phyloP scores from a whole-genome alignment of 129 eudicot species.

The Solidago caesia region DNA sequence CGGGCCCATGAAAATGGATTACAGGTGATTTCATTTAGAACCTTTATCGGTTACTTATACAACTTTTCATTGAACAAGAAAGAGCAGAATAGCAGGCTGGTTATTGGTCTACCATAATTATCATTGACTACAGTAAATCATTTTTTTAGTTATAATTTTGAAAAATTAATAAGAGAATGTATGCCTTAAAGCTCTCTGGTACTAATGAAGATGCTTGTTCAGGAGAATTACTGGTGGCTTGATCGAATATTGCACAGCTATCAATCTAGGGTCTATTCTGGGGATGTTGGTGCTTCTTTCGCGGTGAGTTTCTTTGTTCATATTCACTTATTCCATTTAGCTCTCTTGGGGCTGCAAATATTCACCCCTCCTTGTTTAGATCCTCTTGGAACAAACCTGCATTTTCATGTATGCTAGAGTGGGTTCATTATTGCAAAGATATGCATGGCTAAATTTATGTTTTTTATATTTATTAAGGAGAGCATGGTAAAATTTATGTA shows the following conservation, averaged over 20 bases:
- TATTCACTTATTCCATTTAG: not conserved
- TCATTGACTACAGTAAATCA: constrained; percentile 5
- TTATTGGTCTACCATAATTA: not conserved
- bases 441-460: not conserved
- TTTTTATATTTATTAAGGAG: too few relatives aligned
- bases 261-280: constrained; percentile 84
- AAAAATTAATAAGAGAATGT: not conserved
- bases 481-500: too few relatives aligned
- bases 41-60: not conserved
- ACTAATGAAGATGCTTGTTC: constrained; percentile 30
- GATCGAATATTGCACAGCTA: constrained; percentile 80
- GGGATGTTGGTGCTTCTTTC: constrained; percentile 77
- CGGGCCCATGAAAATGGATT: constrained; percentile 96
- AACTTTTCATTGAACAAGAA: constrained; percentile 8
- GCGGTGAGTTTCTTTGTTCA: constrained; percentile 41
- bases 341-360: constrained; percentile 6
- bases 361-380: not conserved
- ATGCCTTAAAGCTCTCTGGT: constrained; percentile 1
- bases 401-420: not conserved
- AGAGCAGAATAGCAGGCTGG: not conserved
- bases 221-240: constrained; percentile 92
- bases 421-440: not conserved
- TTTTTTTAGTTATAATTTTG: not conserved
- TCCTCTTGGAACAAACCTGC: not conserved
- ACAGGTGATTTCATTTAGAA: constrained; percentile 54